Evolutionary conservation across 805 yeast genomes (phyloP).

Genomic region (Pichia thaimueangensis): DNA sequence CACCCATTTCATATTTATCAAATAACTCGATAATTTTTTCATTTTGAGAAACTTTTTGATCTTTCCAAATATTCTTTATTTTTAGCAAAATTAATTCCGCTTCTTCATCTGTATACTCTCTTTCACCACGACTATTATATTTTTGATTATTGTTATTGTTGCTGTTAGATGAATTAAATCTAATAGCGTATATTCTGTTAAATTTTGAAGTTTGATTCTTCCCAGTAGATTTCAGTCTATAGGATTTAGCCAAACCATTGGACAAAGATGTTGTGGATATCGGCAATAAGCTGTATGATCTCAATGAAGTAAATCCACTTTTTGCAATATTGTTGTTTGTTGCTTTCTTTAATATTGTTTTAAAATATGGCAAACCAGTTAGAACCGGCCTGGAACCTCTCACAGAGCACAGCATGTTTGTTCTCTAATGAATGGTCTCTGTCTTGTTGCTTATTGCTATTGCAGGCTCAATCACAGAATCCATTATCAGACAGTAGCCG

Average conservation of each 20-base stretch:
- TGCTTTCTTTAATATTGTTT: not conserved
- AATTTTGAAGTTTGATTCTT: too few relatives aligned
- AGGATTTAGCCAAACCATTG: too few relatives aligned
- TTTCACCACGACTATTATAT: slow-evolving; percentile 23
- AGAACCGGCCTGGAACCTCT: not conserved
- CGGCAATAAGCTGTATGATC: not conserved
- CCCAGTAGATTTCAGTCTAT: too few relatives aligned
- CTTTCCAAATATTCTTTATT: slow-evolving; percentile 24
- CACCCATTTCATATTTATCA: slow-evolving; percentile 28
- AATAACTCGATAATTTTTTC: slow-evolving; percentile 18
- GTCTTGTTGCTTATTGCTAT: too few relatives aligned
- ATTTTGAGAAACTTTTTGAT: slow-evolving; percentile 17
- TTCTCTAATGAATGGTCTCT: not conserved
- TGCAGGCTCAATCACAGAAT: too few relatives aligned
- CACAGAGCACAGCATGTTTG: not conserved
- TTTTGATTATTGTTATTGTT: slow-evolving; percentile 15
- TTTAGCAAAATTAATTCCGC: slow-evolving; percentile 19
- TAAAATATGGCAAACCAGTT: not conserved
- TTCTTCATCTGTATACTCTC: slow-evolving; percentile 26
- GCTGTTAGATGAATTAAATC: slow-evolving; percentile 14
- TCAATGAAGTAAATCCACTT: not conserved
- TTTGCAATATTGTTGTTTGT: not conserved
- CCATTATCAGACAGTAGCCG: too few relatives aligned
- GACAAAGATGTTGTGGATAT: too few relatives aligned
- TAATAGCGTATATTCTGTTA: too few relatives aligned